These are phyloP conservation scores for Amaranthus palmeri DNA, from an alignment of 148 eudicot species.

Conservation along the genomic window DNA sequence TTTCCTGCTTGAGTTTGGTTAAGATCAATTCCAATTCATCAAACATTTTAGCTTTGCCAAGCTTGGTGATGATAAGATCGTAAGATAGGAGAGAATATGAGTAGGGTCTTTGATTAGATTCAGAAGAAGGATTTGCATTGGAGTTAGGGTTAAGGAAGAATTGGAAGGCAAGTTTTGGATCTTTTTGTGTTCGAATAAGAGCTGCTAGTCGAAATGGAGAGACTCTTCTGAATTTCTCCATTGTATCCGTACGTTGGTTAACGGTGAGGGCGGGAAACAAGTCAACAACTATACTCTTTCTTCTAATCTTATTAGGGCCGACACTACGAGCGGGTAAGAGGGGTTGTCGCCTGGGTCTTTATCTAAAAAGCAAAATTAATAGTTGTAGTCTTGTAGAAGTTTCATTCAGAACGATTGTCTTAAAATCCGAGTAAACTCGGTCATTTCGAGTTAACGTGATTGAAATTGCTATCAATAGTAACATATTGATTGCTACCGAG, in stretches of 20 bases:
- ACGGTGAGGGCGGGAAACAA: not conserved
- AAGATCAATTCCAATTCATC: constrained; percentile 52
- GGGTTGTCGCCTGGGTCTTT: too few relatives aligned
- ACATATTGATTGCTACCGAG: too few relatives aligned
- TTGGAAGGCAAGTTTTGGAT: constrained; percentile 57
- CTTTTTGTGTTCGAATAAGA: constrained; percentile 55
- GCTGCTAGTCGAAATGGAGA: constrained; percentile 58
- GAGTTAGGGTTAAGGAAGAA: constrained; percentile 69
- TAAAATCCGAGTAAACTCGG: too few relatives aligned
- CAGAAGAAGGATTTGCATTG: constrained; percentile 8
- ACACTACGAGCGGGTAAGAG: too few relatives aligned
- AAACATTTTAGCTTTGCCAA: constrained; percentile 73
- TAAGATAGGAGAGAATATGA: constrained; percentile 56
- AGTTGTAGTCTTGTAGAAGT: too few relatives aligned
- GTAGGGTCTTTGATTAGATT: constrained; percentile 38
- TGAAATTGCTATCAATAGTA: too few relatives aligned
- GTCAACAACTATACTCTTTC: too few relatives aligned
- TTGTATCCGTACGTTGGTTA: not conserved
- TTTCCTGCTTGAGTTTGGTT: constrained; percentile 45
- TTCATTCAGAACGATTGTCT: too few relatives aligned
- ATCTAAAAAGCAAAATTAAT: too few relatives aligned
- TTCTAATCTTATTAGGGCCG: too few relatives aligned
- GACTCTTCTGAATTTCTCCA: constrained; percentile 39
- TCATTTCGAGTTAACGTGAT: too few relatives aligned
- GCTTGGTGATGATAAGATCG: constrained; percentile 73